Conservation (phyloP, 305 asterid species). For the Fraxinus ornus region DNA sequence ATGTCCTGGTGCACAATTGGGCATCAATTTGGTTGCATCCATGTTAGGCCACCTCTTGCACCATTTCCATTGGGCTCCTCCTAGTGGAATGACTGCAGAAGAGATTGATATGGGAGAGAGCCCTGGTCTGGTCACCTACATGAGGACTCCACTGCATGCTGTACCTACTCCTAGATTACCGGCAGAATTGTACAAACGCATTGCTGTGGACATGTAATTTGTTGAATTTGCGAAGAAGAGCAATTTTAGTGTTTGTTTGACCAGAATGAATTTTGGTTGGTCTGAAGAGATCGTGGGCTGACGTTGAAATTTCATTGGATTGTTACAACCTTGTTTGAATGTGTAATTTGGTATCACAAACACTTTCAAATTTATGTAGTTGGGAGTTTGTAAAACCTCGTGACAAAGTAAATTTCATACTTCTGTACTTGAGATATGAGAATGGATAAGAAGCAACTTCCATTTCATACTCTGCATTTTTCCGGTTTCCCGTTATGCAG, state of each 20-base stretch:
- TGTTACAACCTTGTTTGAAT: neutral
- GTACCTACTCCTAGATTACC: conserved; percentile 52
- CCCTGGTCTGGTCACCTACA: conserved; percentile 59
- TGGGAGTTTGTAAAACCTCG: neutral
- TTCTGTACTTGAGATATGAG: neutral
- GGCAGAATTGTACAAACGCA: conserved; percentile 39
- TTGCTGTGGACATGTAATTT: conserved; percentile 39
- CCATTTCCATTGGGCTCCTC: conserved; percentile 61
- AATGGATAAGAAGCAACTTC: neutral
- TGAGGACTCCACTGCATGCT: conserved; percentile 62
- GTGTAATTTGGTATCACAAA: neutral
- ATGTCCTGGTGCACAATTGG: conserved; percentile 66
- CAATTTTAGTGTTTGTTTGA: neutral
- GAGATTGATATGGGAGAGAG: conserved; percentile 60
- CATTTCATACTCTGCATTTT: neutral
- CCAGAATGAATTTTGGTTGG: neutral
- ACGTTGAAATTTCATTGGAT: neutral
- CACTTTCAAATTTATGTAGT: conserved; percentile 2
- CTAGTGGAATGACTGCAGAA: conserved; percentile 35
- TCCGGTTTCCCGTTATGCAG: neutral
- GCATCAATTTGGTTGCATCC: conserved; percentile 60
- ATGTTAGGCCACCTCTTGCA: conserved; percentile 65
- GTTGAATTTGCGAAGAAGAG: neutral
- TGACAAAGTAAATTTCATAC: neutral
- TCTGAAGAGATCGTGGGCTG: neutral